A percentile compares a stretch with the other conserved stretches of the same genome.
Evolutionary conservation across 176 grass and related monocot species (phyloP).

Genomic region (Elymus sibiricus): DNA sequence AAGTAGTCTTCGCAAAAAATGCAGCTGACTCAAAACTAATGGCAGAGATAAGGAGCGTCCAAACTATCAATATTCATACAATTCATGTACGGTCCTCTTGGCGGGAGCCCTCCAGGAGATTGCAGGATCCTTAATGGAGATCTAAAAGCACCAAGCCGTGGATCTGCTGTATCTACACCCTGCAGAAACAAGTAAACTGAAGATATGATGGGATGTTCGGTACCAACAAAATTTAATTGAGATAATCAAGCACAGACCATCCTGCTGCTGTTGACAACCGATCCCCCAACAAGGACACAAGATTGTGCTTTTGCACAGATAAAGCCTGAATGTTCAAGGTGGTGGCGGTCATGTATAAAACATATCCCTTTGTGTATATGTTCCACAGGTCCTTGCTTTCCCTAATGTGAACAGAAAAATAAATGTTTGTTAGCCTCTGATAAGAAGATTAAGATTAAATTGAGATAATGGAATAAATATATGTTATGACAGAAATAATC

Average conservation of each 20-base stretch:
- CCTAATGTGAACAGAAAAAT: slow-evolving; percentile 30
- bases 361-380: slow-evolving; percentile 75
- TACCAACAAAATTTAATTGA: neutral
- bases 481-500: neutral
- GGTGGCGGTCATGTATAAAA: slow-evolving; percentile 83
- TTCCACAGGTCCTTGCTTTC: slow-evolving; percentile 87
- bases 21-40: neutral
- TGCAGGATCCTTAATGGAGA: slow-evolving; percentile 44
- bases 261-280: neutral
- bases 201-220: neutral
- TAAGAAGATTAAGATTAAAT: slow-evolving; percentile 15
- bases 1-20: neutral
- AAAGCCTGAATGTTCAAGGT: slow-evolving; percentile 87
- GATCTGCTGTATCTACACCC: slow-evolving; percentile 43
- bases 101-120: slow-evolving; percentile 49
- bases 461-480: neutral
- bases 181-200: slow-evolving; percentile 15
- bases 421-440: neutral
- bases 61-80: slow-evolving; percentile 38
- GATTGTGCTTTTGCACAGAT: slow-evolving; percentile 83
- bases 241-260: slow-evolving; percentile 34
- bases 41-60: neutral
- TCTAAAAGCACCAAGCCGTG: slow-evolving; percentile 46
- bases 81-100: slow-evolving; percentile 53
- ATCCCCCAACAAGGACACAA: slow-evolving; percentile 72